Evolutionary conservation across 2,329 filamentous ascomycete genomes (phyloP).

Genomic region (Chaetothyriales sp.): DNA sequence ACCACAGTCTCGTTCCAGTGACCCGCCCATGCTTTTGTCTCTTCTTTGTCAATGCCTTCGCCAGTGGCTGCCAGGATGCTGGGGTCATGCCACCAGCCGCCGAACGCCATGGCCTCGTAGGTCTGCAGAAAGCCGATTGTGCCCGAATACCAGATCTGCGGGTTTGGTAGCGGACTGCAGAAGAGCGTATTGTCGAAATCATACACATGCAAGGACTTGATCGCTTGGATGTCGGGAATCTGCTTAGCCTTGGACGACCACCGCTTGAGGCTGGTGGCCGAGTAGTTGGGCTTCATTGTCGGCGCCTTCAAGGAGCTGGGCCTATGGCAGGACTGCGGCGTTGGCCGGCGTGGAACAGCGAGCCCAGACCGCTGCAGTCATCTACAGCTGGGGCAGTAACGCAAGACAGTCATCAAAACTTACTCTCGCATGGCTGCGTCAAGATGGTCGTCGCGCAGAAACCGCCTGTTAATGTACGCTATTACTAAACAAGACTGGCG

Average conservation of each 20-base stretch:
- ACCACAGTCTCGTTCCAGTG: slow-evolving; percentile 94
- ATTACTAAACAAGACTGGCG: no score
- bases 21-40: slow-evolving; percentile 68
- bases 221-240: slow-evolving; percentile 50
- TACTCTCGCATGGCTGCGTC: no score
- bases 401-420: no score
- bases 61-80: slow-evolving; percentile 76
- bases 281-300: slow-evolving; percentile 27
- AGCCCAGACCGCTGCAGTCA: no score
- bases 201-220: slow-evolving; percentile 78
- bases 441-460: no score
- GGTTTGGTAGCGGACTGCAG: slow-evolving; percentile 76
- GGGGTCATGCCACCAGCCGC: slow-evolving; percentile 95
- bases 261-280: slow-evolving; percentile 59
- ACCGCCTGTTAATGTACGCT: no score
- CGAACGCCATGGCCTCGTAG: slow-evolving; percentile 61
- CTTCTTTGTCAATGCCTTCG: slow-evolving; percentile 65
- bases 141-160: slow-evolving; percentile 64
- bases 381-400: no score
- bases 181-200: slow-evolving; percentile 98
- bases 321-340: background rate
- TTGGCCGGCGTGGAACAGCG: no score
- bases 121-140: slow-evolving; percentile 64
- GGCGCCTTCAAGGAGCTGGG: background rate
- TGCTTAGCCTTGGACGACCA: slow-evolving; percentile 63